Conservation (phyloP, 768 basidiomycete species). For the Auricularia sp. region DNA sequence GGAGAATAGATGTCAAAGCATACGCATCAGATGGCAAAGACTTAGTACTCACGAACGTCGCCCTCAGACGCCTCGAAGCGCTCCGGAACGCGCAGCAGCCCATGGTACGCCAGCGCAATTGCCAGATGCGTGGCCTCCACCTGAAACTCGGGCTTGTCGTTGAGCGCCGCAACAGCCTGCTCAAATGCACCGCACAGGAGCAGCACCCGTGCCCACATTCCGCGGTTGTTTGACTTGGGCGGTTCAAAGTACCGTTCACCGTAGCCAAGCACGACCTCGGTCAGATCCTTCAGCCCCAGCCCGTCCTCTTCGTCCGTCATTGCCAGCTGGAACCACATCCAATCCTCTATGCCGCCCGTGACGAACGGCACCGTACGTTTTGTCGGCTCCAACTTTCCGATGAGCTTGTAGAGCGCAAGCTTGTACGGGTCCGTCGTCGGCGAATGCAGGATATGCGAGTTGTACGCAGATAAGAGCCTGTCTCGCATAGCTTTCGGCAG, state of each 20-base stretch:
- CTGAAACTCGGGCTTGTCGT: slow-evolving; percentile 78
- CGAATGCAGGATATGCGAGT: slow-evolving; percentile 83
- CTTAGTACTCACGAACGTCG: slow-evolving; percentile 56
- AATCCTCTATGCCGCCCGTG: slow-evolving; percentile 90
- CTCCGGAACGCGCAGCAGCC: slow-evolving; percentile 74
- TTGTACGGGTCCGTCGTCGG: slow-evolving; percentile 90
- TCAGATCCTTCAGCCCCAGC: slow-evolving; percentile 62
- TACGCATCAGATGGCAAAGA: not conserved
- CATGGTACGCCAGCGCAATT: slow-evolving; percentile 87
- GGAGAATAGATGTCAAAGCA: not conserved
- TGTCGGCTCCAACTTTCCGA: slow-evolving; percentile 81
- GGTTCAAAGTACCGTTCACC: slow-evolving; percentile 78
- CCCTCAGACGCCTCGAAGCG: slow-evolving; percentile 72
- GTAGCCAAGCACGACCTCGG: slow-evolving; percentile 67
- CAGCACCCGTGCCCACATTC: slow-evolving; percentile 69
- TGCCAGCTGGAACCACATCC: slow-evolving; percentile 94
- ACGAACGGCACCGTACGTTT: slow-evolving; percentile 73
- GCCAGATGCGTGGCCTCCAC: slow-evolving; percentile 92
- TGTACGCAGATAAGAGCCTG: slow-evolving; percentile 69
- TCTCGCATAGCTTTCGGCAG: slow-evolving; percentile 67
- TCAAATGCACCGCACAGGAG: slow-evolving; percentile 94
- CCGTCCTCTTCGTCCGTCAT: slow-evolving; percentile 83
- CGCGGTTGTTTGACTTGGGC: slow-evolving; percentile 44
- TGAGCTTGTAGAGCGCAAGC: slow-evolving; percentile 87
- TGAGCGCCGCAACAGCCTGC: slow-evolving; percentile 83